Base-by-base conservation (phyloP, 345 rosid genomes). In the Brassica rapa region DNA sequence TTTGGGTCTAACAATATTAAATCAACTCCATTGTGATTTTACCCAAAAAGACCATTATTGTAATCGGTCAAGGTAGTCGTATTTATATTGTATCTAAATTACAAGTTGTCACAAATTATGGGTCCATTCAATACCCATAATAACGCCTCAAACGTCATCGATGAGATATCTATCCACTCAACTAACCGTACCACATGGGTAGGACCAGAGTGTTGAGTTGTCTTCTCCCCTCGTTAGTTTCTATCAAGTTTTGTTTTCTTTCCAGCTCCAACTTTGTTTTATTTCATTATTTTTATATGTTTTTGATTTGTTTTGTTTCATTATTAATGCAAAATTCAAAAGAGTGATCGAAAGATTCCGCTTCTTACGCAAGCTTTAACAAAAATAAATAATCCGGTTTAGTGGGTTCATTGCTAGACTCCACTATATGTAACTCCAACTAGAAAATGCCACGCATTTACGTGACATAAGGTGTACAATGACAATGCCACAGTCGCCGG, bases 331-430 rank as follows among this genome's bases (percentile, higher is more conserved):
- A 62, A 33, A 33, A 61, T 59, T 60, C 33, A 60, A 60, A 24
- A 61, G 35, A 61, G 65, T 61, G 3, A 8, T 19, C 29, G 61
- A 78, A 72, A 30, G 53, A 65, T 37, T 77, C 59, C 27, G 66
- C 59, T 53, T 78, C 62, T 27, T 8, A 8, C 32, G 61, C 14
- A 37, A 56, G 43, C 27, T 37, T 75, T 8, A 68, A 61, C 25
- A 25, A 2, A 63, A 55, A 65, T 53, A 53, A 64, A 74, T 67
- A 37, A 29, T 62, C 27, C n/a, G 15, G 53, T 60, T 21, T 60
- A 79, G 82, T 79, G 77, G 77, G 46, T 43, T 72, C 82, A n/a
- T 59, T 66, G 73, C 2, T 57, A 66, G 77, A 61, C 62, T 72
- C 77, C 82, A 66, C 10, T n/a, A 62, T 62, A 62, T 15, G 1